phyloP scores from a whole-genome alignment of 208 protist species.

The Entamoeba nuttalli region DNA sequence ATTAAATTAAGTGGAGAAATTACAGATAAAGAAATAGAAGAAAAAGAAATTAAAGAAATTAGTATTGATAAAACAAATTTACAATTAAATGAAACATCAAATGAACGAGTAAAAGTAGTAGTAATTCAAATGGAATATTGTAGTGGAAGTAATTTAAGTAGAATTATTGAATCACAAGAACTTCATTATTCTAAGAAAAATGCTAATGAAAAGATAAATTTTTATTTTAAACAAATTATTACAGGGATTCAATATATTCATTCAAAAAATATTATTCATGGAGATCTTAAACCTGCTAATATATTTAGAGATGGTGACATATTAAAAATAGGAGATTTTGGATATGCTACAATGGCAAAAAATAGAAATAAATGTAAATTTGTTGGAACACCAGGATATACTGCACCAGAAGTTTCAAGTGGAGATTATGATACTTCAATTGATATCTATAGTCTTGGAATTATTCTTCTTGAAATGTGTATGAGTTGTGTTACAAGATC shows the following conservation, averaged over 20 bases:
- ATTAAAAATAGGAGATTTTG: slow-evolving; percentile 70
- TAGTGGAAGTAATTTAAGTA: neutral
- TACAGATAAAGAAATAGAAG: too few species aligned
- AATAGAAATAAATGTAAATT: neutral
- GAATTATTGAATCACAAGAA: neutral
- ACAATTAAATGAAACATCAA: neutral
- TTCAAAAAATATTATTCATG: slow-evolving; percentile 54
- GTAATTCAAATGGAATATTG: neutral
- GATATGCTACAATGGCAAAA: slow-evolving; percentile 51
- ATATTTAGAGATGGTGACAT: slow-evolving; percentile 53
- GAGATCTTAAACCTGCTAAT: slow-evolving; percentile 64
- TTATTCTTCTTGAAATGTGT: neutral
- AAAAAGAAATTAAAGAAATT: too few species aligned
- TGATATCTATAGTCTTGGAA: neutral
- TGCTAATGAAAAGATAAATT: slow-evolving; percentile 17
- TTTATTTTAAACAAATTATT: slow-evolving; percentile 60
- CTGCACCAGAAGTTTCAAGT: neutral
- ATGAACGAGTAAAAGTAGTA: neutral
- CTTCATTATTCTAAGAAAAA: neutral
- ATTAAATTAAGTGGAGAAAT: too few species aligned
- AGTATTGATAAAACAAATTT: too few species aligned
- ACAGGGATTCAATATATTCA: slow-evolving; percentile 49
- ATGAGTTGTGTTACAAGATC: neutral
- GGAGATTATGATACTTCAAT: neutral
- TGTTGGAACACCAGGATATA: neutral